Evolutionary conservation across 495 filamentous ascomycete species (phyloP).

Genomic region (Lophium mytilinum): DNA sequence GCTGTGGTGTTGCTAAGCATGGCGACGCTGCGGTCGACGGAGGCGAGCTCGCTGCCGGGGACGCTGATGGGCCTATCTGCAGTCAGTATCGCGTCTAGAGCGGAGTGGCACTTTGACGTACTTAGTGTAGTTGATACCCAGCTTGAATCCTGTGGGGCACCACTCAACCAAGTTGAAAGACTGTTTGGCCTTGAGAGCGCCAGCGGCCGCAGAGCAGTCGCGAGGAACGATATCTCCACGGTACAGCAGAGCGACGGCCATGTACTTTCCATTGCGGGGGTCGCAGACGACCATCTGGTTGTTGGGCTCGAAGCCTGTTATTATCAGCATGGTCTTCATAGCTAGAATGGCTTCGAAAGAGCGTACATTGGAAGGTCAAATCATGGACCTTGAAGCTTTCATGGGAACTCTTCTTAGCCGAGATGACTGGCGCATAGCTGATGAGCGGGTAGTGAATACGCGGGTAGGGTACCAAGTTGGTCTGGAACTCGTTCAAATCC

Average conservation of each 20-base stretch:
- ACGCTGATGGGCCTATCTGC: constrained; percentile 62
- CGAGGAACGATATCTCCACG: constrained; percentile 82
- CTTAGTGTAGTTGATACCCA: constrained; percentile 74
- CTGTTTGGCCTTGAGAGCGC: constrained; percentile 72
- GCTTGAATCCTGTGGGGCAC: constrained; percentile 95
- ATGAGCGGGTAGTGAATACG: constrained; percentile 90
- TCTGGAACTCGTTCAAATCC: constrained; percentile 91
- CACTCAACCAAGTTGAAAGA: constrained; percentile 92
- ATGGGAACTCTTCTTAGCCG: constrained; percentile 70
- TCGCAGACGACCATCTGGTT: constrained; percentile 97
- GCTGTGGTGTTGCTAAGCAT: constrained; percentile 92
- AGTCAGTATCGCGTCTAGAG: constrained; percentile 1
- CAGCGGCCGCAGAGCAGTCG: constrained; percentile 73
- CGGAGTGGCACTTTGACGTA: neutral
- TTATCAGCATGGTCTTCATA: neutral
- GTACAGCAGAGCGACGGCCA: constrained; percentile 85
- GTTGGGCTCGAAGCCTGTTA: constrained; percentile 70
- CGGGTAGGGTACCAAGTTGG: constrained; percentile 85
- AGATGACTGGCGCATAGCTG: constrained; percentile 81
- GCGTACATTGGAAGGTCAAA: constrained; percentile 76
- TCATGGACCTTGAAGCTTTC: constrained; percentile 89
- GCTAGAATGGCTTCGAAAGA: neutral
- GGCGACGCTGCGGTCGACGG: constrained; percentile 77
- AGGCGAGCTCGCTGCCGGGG: constrained; percentile 68
- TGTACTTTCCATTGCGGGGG: constrained; percentile 87